Evolutionary conservation across 352 stramenopile genomes (phyloP).

Genomic region (Globisporangium solare): DNA sequence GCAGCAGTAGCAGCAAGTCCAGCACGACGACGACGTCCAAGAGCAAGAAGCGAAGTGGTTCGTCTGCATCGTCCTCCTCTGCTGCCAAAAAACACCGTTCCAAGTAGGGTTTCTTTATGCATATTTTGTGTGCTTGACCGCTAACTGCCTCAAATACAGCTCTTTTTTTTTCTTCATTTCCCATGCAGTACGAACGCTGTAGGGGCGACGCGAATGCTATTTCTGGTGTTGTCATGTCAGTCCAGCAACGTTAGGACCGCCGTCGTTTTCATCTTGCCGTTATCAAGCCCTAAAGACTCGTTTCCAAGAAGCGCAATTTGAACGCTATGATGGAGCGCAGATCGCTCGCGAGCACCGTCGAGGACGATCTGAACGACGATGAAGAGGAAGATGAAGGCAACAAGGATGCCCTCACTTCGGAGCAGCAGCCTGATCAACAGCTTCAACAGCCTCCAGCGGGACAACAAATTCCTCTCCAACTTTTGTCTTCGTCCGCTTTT

Average conservation of each 20-base stretch:
- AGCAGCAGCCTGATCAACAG: conserved; percentile 3
- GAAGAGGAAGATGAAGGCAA: conserved; percentile 11
- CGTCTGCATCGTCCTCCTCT: conserved; percentile 37
- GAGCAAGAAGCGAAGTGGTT: conserved; percentile 64
- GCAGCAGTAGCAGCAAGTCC: conserved; percentile 28
- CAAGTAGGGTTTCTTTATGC: conserved; percentile 28
- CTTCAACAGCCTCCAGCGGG: not conserved
- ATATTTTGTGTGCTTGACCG: not conserved
- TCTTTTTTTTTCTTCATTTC: not conserved
- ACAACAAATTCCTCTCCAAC: not conserved
- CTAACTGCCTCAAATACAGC: not conserved
- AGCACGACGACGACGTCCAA: conserved; percentile 16
- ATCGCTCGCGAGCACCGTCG: conserved; percentile 18
- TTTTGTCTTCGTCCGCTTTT: not conserved
- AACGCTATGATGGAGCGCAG: conserved; percentile 1
- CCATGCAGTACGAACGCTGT: too few species aligned
- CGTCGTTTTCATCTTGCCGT: too few species aligned
- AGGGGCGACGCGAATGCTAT: not conserved
- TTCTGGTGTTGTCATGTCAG: not conserved
- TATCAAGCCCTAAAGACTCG: too few species aligned
- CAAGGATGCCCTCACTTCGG: not conserved
- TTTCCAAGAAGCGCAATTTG: not conserved
- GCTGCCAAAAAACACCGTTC: conserved; percentile 65
- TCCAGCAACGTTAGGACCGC: too few species aligned
- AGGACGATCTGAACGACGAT: conserved; percentile 20